Base-by-base conservation (phyloP, 108 stramenopile genomes). In the Skeletonema grethae region DNA sequence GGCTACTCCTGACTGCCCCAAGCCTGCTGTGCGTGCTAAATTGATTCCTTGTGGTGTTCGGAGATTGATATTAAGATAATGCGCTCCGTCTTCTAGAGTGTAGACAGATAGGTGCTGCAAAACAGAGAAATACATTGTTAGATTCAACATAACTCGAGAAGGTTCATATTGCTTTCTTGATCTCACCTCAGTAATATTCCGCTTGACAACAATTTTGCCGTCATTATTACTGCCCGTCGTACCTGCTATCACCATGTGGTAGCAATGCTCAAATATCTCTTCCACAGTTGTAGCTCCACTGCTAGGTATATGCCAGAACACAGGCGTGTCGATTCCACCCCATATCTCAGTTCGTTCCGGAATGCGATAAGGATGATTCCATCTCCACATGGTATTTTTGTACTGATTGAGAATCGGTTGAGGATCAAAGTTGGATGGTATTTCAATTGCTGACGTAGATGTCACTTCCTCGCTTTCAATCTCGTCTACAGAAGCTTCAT, bases 181-280 rank as follows among this genome's bases (percentile, higher is more conserved):
- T 13, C 55, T 50, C 57, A 69, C 67, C 25, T 69, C 67, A 55
- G 56, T 69, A 20, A 72, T 39, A 48, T 65, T 65, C 28, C 38
- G 46, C 22, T 57, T 45, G 38, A 65, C 0, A 10, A 64, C 70
- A 15, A 48, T 31, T 41, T 65, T 72, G 63, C 70, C 70, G 58
- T 69, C 67, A 22, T 57, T 58, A 55, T 41, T 55, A 7, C 36
- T 5, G 8, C 66, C 66, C 13, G 67, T 67, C 4, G 65, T 59
- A 10, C 70, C 60, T 10, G 73, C 73, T 9, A 60, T 67, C 3
- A 74, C 66, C 67, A 74, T 43, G n/a, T 61, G 41, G 55, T 68
- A 69, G 73, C 73, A 74, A 31, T 74, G 73, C 34, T 57, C 59
- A 30, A 68, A 60, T 29, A 74, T 67, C 32, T 68, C 65, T 32